Evolutionary conservation across 2,329 filamentous ascomycete genomes (phyloP), one percentile per base, ranked within the genome.

Genomic region (Dendrostoma leiphaemia): DNA sequence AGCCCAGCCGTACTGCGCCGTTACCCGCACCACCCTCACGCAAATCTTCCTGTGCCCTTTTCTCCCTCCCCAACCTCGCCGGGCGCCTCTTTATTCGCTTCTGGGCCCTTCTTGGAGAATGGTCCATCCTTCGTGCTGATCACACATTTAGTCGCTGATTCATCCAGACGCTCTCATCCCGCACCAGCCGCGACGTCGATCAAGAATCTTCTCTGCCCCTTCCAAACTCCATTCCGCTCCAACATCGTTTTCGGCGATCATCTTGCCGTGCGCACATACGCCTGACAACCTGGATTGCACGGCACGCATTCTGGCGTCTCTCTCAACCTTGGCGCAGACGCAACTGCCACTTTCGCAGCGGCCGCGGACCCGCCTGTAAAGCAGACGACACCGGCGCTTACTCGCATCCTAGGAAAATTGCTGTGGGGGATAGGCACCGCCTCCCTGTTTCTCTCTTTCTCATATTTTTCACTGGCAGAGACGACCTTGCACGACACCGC

Each of bases 141-240:
- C 54, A 57, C 54, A 54, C 54, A 57, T 50, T 41, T 57, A 57
- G 54, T 57, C 54, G 47, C 51, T 57, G 47, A 54, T 46, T 54
- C 54, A 57, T 57, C 46, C 46, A 31, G 43, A 57, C 40, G 43
- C 51, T 54, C 51, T 54, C 54, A 57, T 53, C 51, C 54, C 51
- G 47, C 54, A 48, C 54, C 35, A 54, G 47, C n/a, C n/a, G 48
- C 54, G 40, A 50, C 15, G 34, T 24, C 12, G 15, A 40, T 49
- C 47, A 19, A 49, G 24, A 19, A 17, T 41, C 47, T 29, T 49
- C 35, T 40, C 17, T 49, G 29, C 21, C 13, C 47, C 23, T 48
- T 48, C 32, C 40, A 44, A n/a, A n/a, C n/a, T 40, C 4, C 37
- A 24, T 31, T 31, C 46, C 35, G 13, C 34, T 41, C 24, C 19